Base-by-base conservation (phyloP, 352 stramenopile genomes). In the Phytophthora pisi region DNA sequence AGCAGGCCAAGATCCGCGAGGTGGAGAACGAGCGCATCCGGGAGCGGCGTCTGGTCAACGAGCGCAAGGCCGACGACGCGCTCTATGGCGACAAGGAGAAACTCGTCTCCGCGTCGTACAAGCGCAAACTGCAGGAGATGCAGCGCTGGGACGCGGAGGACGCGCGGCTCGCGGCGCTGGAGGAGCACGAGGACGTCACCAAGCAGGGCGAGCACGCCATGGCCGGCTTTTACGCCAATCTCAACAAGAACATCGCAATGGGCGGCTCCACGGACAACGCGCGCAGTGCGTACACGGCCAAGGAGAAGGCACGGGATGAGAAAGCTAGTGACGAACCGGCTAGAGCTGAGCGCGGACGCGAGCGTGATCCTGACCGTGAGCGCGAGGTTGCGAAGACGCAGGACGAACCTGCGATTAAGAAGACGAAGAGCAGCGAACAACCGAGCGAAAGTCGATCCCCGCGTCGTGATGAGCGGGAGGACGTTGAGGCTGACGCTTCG, bases 241-340 rank as follows among this genome's bases (percentile, higher is more conserved):
- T 98, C 38, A 97, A 89, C 47, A 97, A 96, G 72, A 98, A 98
- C 68, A 93, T 98, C 67, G 87, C 89, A 10, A 97, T 97, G 92
- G 92, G 92, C 40, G 88, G 88, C 16, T 81, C 89, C 16, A 81
- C 84, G 0, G 59, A 75, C 7, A 82, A 93, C 49, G 79, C 89
- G 4, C 82, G 74, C 4, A 97, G 90, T 64, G 85, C 87, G 2
- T 98, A 97, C 78, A 97, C 92, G 0, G 75, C 81, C 11, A 74
- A 74, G 40, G 63, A 74, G 56, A 30, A 16, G 63, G 34, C 24
- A 51, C 46, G 49, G 52, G 49, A 64, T 11, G 56, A 28, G 16
- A 24, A 74, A 36, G 9, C 15, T 36, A 34, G 23, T 34, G 45
- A 61, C 0, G 49, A 61, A 72, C 31, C 52, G 36, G 36, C 28